Percentiles rank a stretch among this genome's conserved stretches.
These are phyloP conservation scores for Stemphylium vesicarium DNA, from an alignment of 2,329 filamentous ascomycete species.

Conservation along the genomic window DNA sequence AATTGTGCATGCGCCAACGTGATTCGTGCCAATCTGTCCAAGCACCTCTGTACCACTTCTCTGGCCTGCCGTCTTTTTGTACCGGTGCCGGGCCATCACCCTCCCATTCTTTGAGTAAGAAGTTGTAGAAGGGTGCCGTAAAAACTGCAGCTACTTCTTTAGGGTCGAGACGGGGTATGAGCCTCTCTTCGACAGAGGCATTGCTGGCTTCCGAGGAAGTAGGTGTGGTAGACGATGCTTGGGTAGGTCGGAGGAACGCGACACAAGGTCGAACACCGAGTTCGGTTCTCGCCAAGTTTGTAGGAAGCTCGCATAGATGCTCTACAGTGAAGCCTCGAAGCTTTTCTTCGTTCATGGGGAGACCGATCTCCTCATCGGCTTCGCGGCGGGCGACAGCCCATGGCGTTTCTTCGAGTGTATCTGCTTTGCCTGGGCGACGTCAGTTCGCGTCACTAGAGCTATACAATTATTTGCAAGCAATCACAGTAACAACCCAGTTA, in stretches of 20 bases:
- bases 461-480: not conserved
- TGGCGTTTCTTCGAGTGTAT: conserved; percentile 60
- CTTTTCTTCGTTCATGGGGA: conserved; percentile 72
- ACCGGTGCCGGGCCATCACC: conserved; percentile 51
- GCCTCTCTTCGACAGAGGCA: conserved; percentile 62
- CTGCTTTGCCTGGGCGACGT: conserved; percentile 58
- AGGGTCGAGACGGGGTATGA: conserved; percentile 83
- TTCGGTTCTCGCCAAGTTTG: conserved; percentile 59
- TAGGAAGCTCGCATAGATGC: conserved; percentile 82
- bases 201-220: conserved; percentile 11
- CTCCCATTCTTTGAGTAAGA: conserved; percentile 66
- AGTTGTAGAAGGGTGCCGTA: conserved; percentile 85
- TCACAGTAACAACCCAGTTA: conserved; percentile 19
- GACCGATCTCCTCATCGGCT: conserved; percentile 90
- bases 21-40: conserved; percentile 82
- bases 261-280: conserved; percentile 59
- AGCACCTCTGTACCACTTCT: conserved; percentile 81
- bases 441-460: not conserved
- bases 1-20: conserved; percentile 89
- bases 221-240: conserved; percentile 34
- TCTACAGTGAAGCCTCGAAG: conserved; percentile 82
- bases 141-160: conserved; percentile 95
- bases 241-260: conserved; percentile 62
- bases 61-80: conserved; percentile 48
- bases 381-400: conserved; percentile 88